phyloP scores from a whole-genome alignment of 1,139 yeast species.

The Candida buenavistaensis region DNA sequence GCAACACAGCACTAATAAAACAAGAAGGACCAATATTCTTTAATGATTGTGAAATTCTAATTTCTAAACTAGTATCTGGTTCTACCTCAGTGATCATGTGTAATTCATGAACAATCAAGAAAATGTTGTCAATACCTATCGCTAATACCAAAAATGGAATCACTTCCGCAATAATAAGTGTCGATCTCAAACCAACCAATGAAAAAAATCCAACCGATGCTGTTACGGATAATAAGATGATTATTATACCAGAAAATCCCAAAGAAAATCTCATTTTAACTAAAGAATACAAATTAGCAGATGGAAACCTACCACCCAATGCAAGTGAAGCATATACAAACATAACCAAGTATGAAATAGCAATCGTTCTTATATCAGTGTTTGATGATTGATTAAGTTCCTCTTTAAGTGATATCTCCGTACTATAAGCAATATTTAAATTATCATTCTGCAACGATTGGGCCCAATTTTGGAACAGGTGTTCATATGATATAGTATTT shows the following conservation, averaged over 20 bases:
- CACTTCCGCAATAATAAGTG: slow-evolving; percentile 92
- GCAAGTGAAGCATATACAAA: slow-evolving; percentile 86
- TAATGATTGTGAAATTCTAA: slow-evolving; percentile 62
- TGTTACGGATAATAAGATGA: slow-evolving; percentile 76
- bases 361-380: slow-evolving; percentile 71
- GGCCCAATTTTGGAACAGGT: slow-evolving; percentile 56
- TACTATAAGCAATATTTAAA: slow-evolving; percentile 67
- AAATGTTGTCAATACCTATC: slow-evolving; percentile 92
- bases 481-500: slow-evolving; percentile 66
- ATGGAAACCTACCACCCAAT: slow-evolving; percentile 57
- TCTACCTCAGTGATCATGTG: slow-evolving; percentile 47
- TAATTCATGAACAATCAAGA: slow-evolving; percentile 78
- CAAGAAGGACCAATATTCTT: slow-evolving; percentile 87
- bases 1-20: slow-evolving; percentile 72
- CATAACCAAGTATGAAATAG: slow-evolving; percentile 82
- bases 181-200: slow-evolving; percentile 72
- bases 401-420: slow-evolving; percentile 80
- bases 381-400: slow-evolving; percentile 82
- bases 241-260: slow-evolving; percentile 78
- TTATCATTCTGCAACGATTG: slow-evolving; percentile 44
- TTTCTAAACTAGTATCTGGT: slow-evolving; percentile 30
- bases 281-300: slow-evolving; percentile 28
- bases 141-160: slow-evolving; percentile 94
- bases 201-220: slow-evolving; percentile 86
- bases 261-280: slow-evolving; percentile 68